Evolutionary conservation across 106 monocot genomes (phyloP).

Genomic region (Apostasia shenzhenica): DNA sequence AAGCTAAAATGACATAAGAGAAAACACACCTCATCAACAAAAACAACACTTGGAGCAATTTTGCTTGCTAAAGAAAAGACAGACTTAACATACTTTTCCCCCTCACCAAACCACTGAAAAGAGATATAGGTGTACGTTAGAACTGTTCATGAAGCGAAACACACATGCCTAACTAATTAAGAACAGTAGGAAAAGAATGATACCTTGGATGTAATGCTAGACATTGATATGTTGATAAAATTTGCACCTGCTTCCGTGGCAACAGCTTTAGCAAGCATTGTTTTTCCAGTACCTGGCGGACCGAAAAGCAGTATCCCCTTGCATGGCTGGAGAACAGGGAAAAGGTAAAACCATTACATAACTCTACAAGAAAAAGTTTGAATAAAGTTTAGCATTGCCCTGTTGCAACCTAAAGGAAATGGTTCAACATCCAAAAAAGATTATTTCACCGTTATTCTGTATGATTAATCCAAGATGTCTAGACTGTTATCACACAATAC

Average conservation of each 20-base stretch:
- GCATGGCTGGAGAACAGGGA: conserved; percentile 59
- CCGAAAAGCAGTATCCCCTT: conserved; percentile 96
- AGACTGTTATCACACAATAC: too few relatives aligned
- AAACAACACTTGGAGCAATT: conserved; percentile 78
- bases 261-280: conserved; percentile 98
- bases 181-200: neutral
- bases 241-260: conserved; percentile 94
- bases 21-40: conserved; percentile 77
- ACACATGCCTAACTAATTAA: neutral
- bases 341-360: neutral
- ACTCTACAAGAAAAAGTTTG: neutral
- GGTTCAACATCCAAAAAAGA: too few relatives aligned
- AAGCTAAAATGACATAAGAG: neutral
- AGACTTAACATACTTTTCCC: conserved; percentile 85
- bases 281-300: conserved; percentile 97
- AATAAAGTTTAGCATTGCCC: too few relatives aligned
- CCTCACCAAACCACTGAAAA: conserved; percentile 88
- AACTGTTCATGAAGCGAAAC: neutral
- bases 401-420: too few relatives aligned
- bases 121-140: neutral
- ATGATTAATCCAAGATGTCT: too few relatives aligned
- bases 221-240: conserved; percentile 87
- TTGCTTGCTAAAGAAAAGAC: conserved; percentile 87
- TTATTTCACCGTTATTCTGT: too few relatives aligned
- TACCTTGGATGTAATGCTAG: conserved; percentile 97